Percentiles rank a stretch among this genome's conserved stretches.
phyloP scores from a whole-genome alignment of 2,329 filamentous ascomycete genomes.

The Ceratocystis alfenasii region DNA sequence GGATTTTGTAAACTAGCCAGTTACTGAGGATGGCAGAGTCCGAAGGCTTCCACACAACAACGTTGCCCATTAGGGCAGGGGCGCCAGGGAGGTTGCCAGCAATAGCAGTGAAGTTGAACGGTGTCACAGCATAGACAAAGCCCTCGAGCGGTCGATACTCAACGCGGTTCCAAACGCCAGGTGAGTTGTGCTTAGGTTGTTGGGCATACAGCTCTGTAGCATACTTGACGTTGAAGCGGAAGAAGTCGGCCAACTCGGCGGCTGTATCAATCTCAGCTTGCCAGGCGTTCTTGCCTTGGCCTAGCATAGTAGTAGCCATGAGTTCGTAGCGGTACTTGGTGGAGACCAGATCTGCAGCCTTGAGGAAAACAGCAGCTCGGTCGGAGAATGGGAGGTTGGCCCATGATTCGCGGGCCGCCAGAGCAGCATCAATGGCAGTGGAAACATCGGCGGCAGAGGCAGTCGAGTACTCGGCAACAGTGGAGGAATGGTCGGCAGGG shows the following conservation, averaged over 20 bases:
- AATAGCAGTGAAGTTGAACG: conserved; percentile 97
- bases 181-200: conserved; percentile 72
- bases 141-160: conserved; percentile 86
- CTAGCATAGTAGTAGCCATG: conserved; percentile 91
- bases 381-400: conserved; percentile 78
- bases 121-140: conserved; percentile 87
- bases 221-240: conserved; percentile 89
- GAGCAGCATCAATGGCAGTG: conserved; percentile 68
- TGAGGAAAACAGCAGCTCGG: conserved; percentile 84
- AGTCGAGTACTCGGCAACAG: conserved; percentile 73
- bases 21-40: conserved; percentile 80
- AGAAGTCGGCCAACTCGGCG: conserved; percentile 82
- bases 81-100: conserved; percentile 74
- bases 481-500: conserved; percentile 64
- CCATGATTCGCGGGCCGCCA: conserved; percentile 79
- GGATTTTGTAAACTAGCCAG: conserved; percentile 80
- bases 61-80: conserved; percentile 83
- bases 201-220: conserved; percentile 81
- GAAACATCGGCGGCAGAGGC: conserved; percentile 66
- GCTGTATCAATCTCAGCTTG: conserved; percentile 97
- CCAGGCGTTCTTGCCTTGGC: conserved; percentile 97
- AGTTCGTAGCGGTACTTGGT: conserved; percentile 94
- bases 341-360: conserved; percentile 81
- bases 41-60: conserved; percentile 95
- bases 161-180: conserved; percentile 81